Evolutionary conservation across 2,329 filamentous ascomycete genomes (phyloP).

Genomic region (Ophiostoma triangulosporum): DNA sequence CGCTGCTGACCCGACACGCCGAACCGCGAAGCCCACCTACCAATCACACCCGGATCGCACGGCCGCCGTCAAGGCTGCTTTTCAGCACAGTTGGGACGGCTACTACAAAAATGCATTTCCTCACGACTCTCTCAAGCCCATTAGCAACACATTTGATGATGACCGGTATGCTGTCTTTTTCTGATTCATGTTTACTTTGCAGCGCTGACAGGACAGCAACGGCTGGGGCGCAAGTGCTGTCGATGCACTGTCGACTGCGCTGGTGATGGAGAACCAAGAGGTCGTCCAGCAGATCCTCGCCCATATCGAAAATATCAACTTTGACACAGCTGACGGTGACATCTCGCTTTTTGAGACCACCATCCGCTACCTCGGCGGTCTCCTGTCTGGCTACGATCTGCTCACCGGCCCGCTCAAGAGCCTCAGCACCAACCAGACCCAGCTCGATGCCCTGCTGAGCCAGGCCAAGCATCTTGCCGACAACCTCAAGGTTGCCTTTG

Average conservation of each 20-base stretch:
- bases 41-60: conserved; percentile 30
- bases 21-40: conserved; percentile 13
- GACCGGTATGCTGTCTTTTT: conserved; percentile 41
- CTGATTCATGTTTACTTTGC: background rate
- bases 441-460: conserved; percentile 45
- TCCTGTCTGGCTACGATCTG: conserved; percentile 65
- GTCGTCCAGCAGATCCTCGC: conserved; percentile 59
- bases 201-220: conserved; percentile 38
- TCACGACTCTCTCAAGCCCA: conserved; percentile 60
- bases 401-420: conserved; percentile 50
- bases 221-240: conserved; percentile 76
- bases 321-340: conserved; percentile 41
- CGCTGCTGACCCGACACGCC: conserved; percentile 5
- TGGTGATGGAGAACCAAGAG: conserved; percentile 57
- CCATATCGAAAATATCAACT: conserved; percentile 59
- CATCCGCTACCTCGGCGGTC: conserved; percentile 72
- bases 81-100: conserved; percentile 57
- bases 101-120: conserved; percentile 65
- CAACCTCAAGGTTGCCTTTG: conserved; percentile 62
- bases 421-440: conserved; percentile 25
- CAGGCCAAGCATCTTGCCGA: conserved; percentile 60
- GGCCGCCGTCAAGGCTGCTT: conserved; percentile 52
- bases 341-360: conserved; percentile 84
- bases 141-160: conserved; percentile 51
- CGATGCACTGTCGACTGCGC: conserved; percentile 66